Evolutionary conservation across 306 rosid genomes (phyloP), one percentile per base, ranked within the genome.

Genomic region (Crataegus laevigata): DNA sequence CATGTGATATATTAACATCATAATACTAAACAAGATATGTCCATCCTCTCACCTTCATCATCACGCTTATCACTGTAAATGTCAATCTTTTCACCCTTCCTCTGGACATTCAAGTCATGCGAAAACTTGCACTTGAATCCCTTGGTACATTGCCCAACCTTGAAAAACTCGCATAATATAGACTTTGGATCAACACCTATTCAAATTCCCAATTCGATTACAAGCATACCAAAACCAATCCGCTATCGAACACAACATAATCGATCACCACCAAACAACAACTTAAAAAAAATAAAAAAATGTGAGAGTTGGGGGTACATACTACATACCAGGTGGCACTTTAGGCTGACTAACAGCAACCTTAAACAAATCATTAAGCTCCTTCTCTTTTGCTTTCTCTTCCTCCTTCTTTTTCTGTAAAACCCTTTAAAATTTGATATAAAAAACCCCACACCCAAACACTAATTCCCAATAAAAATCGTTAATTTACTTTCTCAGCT

Each of bases 151-250:
- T 96, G 98, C 34, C 98, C 99, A 57, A 59, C 97, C 82, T 92
- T 96, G 81, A 81, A 92, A 84, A 87, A 90, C 87, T 94, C 99
- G 80, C 99, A 94, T 55, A 92, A 30, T 82, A 94, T 85, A 61
- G 99, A 94, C 91, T 94, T 92, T 69, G 97, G 99, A 89, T 94
- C 97, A 82, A 94, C 97, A 83, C 99, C 99, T 94, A 82, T 69
- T 64, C 80, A 83, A 88, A 63, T 73, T 52, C 38, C 78, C 77
- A 45, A 78, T 66, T 71, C 60, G 51, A 78, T 71, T 42, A 77
- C 62, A 57, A 47, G 72, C 71, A 73, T 15, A 40, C 38, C 58
- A 80, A 72, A 62, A 71, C 24, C 66, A 15, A 21, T 21, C 78
- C 26, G 13, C n/a, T 18, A 29, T 28, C 24, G 34, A 19, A 61